Base-by-base conservation (phyloP, 2,329 filamentous ascomycete genomes). In the Apiospora marii region DNA sequence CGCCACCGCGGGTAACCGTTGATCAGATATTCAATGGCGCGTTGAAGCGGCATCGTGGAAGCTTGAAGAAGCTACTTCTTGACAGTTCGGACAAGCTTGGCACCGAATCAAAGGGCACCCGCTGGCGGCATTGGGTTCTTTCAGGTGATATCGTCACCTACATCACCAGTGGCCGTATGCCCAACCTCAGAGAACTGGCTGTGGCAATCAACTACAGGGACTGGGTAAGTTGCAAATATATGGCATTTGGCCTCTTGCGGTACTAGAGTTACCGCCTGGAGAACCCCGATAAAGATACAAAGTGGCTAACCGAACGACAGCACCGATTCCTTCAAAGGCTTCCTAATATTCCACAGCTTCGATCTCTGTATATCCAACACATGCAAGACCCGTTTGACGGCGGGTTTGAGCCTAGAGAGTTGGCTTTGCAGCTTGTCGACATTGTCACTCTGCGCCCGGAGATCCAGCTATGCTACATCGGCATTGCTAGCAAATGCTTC, bases 301-400 rank as follows among this genome's bases (percentile, higher is more conserved):
- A 48, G n/a, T 68, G 3, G 43, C 67, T 68, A 14, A 68, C 67
- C 27, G 7, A 49, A 46, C 48, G 41, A 74, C 74, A 94, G 93
- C 94, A 96, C 81, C 91, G 90, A 74, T 94, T 96, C 83, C 87
- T 96, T 12, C 93, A 94, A 79, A 86, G 92, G 58, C 87, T 96
- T 14, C 93, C 93, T 0, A 88, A 90, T 70, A 87, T 95, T 70
- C 88, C 91, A 0, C 90, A 93, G 72, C 86, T 96, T 48, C 90
- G 91, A 27, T 92, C 92, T 13, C 83, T 95, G 4, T 92, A 94
- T 78, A 88, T 95, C 67, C 89, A 92, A 10, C 89, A 91, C 78
- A 90, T 94, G 71, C 87, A 88, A 37, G 89, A 92, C 70, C 89
- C 91, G 75, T 85, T 89, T 12, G 90, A 79, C 82, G 85, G 74